Conservation (phyloP, 371 early-diverging fungal species). For the Fennellomyces sp. region DNA sequence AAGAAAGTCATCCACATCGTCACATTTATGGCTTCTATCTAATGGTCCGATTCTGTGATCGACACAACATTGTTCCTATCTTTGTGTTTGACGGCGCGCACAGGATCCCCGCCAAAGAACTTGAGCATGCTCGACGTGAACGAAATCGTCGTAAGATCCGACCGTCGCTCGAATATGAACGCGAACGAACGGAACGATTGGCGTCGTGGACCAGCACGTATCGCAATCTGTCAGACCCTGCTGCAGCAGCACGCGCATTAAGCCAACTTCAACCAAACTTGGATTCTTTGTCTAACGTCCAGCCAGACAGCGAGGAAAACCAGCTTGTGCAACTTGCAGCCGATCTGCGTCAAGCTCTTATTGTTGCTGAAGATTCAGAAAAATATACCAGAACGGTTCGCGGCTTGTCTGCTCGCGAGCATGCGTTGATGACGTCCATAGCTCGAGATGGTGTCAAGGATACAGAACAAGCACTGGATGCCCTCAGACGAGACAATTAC, state of each 20-base stretch:
- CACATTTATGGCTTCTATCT: slow-evolving; percentile 60
- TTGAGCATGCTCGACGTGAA: slow-evolving; percentile 44
- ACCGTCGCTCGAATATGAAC: slow-evolving; percentile 34
- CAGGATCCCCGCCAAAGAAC: slow-evolving; percentile 50
- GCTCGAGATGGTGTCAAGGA: slow-evolving; percentile 10
- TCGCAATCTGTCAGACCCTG: slow-evolving; percentile 11
- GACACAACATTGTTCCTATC: slow-evolving; percentile 55
- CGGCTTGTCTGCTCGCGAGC: slow-evolving; percentile 28
- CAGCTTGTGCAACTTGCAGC: slow-evolving; percentile 23
- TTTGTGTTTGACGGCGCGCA: slow-evolving; percentile 63
- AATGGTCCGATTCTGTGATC: slow-evolving; percentile 45
- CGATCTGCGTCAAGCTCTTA: slow-evolving; percentile 20
- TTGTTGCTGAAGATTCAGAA: slow-evolving; percentile 20
- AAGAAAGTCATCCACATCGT: slow-evolving; percentile 46
- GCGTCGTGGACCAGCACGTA: slow-evolving; percentile 29
- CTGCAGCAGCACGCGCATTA: slow-evolving; percentile 13
- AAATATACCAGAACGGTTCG: slow-evolving; percentile 43
- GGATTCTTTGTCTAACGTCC: too few species aligned
- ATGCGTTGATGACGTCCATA: slow-evolving; percentile 15
- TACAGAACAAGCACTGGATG: slow-evolving; percentile 15
- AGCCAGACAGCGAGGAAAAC: too few species aligned
- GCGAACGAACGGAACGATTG: slow-evolving; percentile 29
- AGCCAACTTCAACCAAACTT: slow-evolving; percentile 17
- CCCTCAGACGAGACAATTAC: slow-evolving; percentile 28
- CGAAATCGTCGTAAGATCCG: slow-evolving; percentile 29